These are phyloP conservation scores for Annulohypoxylon bovei DNA, from an alignment of 495 filamentous ascomycete genomes.

Conservation along the genomic window DNA sequence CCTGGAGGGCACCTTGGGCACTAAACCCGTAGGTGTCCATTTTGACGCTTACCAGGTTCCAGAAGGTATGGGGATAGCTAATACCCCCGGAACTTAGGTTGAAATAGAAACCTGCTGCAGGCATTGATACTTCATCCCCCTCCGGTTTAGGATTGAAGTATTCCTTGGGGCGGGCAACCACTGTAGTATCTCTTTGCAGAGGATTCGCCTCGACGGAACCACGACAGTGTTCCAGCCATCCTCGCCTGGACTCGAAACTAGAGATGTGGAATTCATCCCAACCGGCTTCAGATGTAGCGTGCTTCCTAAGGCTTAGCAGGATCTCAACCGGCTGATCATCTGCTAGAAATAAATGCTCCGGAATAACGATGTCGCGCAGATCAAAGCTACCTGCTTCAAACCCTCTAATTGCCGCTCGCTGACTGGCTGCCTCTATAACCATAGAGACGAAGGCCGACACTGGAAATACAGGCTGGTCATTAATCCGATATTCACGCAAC, in stretches of 20 bases:
- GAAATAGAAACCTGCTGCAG: slow-evolving; percentile 37
- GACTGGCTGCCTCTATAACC: slow-evolving; percentile 61
- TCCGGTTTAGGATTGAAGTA: slow-evolving; percentile 1
- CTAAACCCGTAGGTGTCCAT: slow-evolving; percentile 43
- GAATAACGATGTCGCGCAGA: slow-evolving; percentile 42
- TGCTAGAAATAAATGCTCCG: slow-evolving; percentile 47
- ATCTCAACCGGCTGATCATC: slow-evolving; percentile 50
- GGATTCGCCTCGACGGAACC: slow-evolving; percentile 40
- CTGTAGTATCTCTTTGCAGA: neutral
- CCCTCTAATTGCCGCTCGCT: slow-evolving; percentile 46
- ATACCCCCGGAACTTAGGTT: slow-evolving; percentile 42
- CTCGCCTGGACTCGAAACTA: slow-evolving; percentile 36
- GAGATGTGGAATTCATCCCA: slow-evolving; percentile 43
- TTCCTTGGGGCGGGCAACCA: neutral
- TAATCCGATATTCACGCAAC: slow-evolving; percentile 60
- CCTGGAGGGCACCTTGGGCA: slow-evolving; percentile 52
- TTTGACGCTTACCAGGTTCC: slow-evolving; percentile 51
- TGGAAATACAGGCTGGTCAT: slow-evolving; percentile 62
- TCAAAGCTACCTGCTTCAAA: slow-evolving; percentile 34
- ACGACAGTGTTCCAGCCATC: slow-evolving; percentile 42
- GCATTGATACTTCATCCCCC: slow-evolving; percentile 19
- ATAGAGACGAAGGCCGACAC: slow-evolving; percentile 65
- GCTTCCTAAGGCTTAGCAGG: slow-evolving; percentile 41
- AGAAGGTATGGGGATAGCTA: slow-evolving; percentile 51
- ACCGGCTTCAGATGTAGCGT: slow-evolving; percentile 7